phyloP scores from a whole-genome alignment of 2,329 filamentous ascomycete genomes.

The Penicillium freii region DNA sequence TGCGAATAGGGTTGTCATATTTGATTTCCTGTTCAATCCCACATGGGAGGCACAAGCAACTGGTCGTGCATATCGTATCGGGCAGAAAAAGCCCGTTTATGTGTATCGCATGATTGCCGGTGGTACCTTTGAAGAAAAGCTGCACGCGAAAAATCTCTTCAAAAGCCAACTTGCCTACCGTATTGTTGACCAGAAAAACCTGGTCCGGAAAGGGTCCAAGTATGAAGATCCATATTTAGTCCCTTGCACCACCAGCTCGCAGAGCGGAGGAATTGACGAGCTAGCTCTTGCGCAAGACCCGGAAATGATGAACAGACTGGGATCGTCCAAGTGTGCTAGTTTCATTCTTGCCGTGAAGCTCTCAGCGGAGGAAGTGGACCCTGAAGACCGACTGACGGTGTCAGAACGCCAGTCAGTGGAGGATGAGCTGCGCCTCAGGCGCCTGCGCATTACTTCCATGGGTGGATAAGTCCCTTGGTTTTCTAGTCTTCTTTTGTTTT shows the following conservation, averaged over 20 bases:
- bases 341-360: too few relatives aligned
- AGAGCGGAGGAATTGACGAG: too few relatives aligned
- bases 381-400: too few relatives aligned
- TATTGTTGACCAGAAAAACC: constrained; percentile 81
- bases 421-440: too few relatives aligned
- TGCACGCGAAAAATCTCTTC: constrained; percentile 74
- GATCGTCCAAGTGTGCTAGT: too few relatives aligned
- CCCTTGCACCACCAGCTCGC: not conserved
- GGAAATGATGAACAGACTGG: too few relatives aligned
- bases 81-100: constrained; percentile 74
- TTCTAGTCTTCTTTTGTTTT: too few relatives aligned
- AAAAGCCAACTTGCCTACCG: constrained; percentile 76
- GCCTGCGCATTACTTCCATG: too few relatives aligned
- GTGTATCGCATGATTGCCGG: constrained; percentile 79
- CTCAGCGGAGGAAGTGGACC: too few relatives aligned
- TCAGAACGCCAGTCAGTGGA: too few relatives aligned
- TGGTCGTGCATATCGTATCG: constrained; percentile 80
- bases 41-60: constrained; percentile 81
- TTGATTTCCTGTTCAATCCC: constrained; percentile 81
- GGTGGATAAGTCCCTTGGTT: too few relatives aligned
- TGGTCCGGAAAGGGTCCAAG: constrained; percentile 63
- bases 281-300: too few relatives aligned
- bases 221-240: not conserved
- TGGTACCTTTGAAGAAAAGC: constrained; percentile 73
- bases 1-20: constrained; percentile 82